These are phyloP conservation scores for Fusarium dlaminii DNA, from an alignment of 2,329 filamentous ascomycete genomes.

Conservation along the genomic window DNA sequence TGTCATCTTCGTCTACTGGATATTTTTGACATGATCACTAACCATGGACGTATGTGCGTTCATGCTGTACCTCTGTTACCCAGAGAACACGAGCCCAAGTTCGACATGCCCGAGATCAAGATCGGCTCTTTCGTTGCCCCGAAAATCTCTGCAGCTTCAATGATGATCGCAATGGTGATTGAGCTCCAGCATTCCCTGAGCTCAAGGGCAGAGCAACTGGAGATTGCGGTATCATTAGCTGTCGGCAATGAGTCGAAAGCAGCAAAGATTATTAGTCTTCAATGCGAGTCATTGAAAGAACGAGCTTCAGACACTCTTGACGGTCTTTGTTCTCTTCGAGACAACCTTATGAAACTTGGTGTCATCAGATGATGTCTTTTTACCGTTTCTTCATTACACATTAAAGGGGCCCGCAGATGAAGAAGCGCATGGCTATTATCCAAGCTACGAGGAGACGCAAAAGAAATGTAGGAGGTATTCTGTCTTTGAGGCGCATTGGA, in stretches of 20 bases:
- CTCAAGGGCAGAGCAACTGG: conserved; percentile 22
- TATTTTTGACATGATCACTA: conserved; percentile 48
- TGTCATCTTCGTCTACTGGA: conserved; percentile 52
- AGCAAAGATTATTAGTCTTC: conserved; percentile 35
- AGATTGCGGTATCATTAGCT: conserved; percentile 1
- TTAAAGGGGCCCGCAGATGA: not conserved
- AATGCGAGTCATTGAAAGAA: conserved; percentile 42
- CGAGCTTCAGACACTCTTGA: conserved; percentile 31
- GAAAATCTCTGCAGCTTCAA: conserved; percentile 45
- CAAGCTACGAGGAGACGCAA: not conserved
- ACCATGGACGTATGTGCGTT: conserved; percentile 46
- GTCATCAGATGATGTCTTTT: conserved; percentile 7
- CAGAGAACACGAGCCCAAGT: conserved; percentile 42
- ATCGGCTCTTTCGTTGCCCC: conserved; percentile 52
- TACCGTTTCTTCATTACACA: not conserved
- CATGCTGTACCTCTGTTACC: conserved; percentile 43
- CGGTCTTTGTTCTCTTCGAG: conserved; percentile 21
- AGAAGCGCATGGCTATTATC: not conserved
- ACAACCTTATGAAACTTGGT: conserved; percentile 12
- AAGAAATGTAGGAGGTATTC: not conserved
- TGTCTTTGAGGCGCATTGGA: not conserved
- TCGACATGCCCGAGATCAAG: conserved; percentile 52
- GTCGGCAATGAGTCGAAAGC: conserved; percentile 21
- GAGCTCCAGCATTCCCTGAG: conserved; percentile 45
- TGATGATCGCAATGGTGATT: conserved; percentile 46